A percentile compares a stretch with the other conserved stretches of the same genome.
phyloP scores from a whole-genome alignment of 2,329 filamentous ascomycete genomes.

The Nemania abortiva region DNA sequence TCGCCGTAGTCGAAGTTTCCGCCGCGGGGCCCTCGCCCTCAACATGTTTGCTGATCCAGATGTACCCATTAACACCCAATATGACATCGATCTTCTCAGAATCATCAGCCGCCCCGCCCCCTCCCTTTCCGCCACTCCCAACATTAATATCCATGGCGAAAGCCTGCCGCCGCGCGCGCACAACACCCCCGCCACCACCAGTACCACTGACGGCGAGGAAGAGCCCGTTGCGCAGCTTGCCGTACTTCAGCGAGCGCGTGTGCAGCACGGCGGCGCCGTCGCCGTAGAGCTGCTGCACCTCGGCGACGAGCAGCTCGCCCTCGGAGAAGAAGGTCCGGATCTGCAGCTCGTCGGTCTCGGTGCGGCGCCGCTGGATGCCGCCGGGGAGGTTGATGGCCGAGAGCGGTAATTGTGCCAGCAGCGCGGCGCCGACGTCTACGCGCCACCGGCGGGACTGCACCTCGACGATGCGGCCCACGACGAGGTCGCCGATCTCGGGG shows the following conservation, averaged over 20 bases:
- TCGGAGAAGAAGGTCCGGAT: constrained; percentile 98
- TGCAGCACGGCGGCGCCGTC: constrained; percentile 91
- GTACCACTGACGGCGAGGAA: constrained; percentile 86
- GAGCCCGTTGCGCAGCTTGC: constrained; percentile 92
- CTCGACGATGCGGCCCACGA: constrained; percentile 92
- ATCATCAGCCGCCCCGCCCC: constrained; percentile 52
- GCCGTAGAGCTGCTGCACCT: constrained; percentile 89
- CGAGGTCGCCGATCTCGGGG: constrained; percentile 95
- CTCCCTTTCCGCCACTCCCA: constrained; percentile 38
- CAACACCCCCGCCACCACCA: constrained; percentile 87
- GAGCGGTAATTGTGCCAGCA: constrained; percentile 87
- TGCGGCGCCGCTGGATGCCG: constrained; percentile 89
- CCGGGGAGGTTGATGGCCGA: constrained; percentile 94
- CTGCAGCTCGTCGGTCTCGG: constrained; percentile 95
- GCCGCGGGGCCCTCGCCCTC: constrained; percentile 65
- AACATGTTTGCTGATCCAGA: constrained; percentile 91
- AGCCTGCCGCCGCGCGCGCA: constrained; percentile 84
- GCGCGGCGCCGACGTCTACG: constrained; percentile 89
- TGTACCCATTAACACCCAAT: constrained; percentile 95
- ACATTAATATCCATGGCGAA: constrained; percentile 78
- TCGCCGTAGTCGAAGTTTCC: constrained; percentile 65
- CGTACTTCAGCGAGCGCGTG: constrained; percentile 91
- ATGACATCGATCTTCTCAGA: constrained; percentile 83
- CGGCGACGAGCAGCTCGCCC: constrained; percentile 91
- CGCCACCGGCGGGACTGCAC: constrained; percentile 96